Conservation (phyloP, 768 basidiomycete genomes). For the Terana coerulea region DNA sequence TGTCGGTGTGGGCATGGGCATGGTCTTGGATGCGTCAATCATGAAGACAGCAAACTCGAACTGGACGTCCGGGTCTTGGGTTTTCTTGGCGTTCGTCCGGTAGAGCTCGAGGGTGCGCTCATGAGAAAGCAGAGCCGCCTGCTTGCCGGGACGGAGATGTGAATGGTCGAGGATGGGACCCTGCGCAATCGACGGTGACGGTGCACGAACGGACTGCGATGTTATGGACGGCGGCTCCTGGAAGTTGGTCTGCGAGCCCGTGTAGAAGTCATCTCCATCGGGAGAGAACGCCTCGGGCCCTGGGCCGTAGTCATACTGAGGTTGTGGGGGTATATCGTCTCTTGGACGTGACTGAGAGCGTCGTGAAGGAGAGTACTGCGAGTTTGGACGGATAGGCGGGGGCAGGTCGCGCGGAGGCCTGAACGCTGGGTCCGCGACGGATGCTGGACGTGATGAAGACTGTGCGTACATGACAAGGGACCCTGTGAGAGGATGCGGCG, state of each 20-base stretch:
- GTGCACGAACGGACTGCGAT: constrained; percentile 46
- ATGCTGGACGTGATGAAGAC: constrained; percentile 16
- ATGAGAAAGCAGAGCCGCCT: constrained; percentile 90
- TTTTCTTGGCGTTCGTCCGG: constrained; percentile 97
- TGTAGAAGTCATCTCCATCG: constrained; percentile 27
- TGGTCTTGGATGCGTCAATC: constrained; percentile 93
- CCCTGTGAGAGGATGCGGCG: not conserved
- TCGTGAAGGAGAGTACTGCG: constrained; percentile 12
- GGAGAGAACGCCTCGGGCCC: constrained; percentile 15
- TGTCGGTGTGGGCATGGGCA: constrained; percentile 69
- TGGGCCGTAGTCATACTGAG: constrained; percentile 13
- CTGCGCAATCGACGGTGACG: constrained; percentile 66
- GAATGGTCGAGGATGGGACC: constrained; percentile 84
- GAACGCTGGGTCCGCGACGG: constrained; percentile 20
- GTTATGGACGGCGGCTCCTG: constrained; percentile 18
- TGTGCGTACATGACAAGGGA: constrained; percentile 21
- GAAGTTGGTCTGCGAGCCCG: constrained; percentile 22
- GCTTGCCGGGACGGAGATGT: constrained; percentile 88
- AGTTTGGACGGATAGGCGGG: constrained; percentile 6
- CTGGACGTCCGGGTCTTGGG: constrained; percentile 94
- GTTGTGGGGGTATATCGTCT: not conserved
- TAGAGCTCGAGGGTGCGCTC: constrained; percentile 97
- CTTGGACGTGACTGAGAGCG: constrained; percentile 13
- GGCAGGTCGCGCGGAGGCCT: constrained; percentile 15
- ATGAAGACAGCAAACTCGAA: constrained; percentile 99